These are phyloP conservation scores for Coniochaeta sp. DNA, from an alignment of 2,329 filamentous ascomycete species.

Conservation along the genomic window DNA sequence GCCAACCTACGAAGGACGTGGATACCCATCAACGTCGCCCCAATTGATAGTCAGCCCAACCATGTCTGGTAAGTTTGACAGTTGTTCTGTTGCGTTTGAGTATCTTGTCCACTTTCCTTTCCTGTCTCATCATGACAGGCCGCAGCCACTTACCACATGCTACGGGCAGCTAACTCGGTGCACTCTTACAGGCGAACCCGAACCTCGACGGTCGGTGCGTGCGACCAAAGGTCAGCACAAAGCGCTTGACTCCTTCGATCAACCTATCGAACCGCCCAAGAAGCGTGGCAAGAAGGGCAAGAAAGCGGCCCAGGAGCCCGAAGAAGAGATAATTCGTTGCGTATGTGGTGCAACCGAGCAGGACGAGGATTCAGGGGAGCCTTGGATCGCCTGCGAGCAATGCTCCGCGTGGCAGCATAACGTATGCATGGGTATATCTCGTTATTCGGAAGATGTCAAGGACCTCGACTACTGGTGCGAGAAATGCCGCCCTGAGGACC, in stretches of 20 bases:
- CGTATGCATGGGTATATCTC: conserved; percentile 80
- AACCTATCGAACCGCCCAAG: conserved; percentile 36
- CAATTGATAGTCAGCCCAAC: not conserved
- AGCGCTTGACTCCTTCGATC: conserved; percentile 70
- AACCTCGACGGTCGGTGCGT: conserved; percentile 88
- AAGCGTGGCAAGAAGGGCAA: conserved; percentile 44
- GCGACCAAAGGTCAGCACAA: conserved; percentile 98
- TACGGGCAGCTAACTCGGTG: conserved; percentile 10
- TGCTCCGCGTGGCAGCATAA: conserved; percentile 97
- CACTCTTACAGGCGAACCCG: conserved; percentile 38
- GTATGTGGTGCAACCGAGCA: conserved; percentile 84
- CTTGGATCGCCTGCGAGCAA: conserved; percentile 93
- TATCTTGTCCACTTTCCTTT: not conserved
- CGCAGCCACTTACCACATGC: not conserved
- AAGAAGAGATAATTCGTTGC: conserved; percentile 79
- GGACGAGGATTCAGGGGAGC: conserved; percentile 76
- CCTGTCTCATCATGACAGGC: not conserved
- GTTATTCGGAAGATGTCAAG: conserved; percentile 69
- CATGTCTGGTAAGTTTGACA: not conserved
- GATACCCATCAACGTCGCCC: not conserved
- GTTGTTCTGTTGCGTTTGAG: not conserved
- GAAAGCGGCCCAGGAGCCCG: conserved; percentile 54
- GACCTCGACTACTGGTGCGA: conserved; percentile 84
- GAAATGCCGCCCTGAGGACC: conserved; percentile 74
- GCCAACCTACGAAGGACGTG: not conserved